Conservation (phyloP, 1,139 yeast genomes). For the Pichia sp. region DNA sequence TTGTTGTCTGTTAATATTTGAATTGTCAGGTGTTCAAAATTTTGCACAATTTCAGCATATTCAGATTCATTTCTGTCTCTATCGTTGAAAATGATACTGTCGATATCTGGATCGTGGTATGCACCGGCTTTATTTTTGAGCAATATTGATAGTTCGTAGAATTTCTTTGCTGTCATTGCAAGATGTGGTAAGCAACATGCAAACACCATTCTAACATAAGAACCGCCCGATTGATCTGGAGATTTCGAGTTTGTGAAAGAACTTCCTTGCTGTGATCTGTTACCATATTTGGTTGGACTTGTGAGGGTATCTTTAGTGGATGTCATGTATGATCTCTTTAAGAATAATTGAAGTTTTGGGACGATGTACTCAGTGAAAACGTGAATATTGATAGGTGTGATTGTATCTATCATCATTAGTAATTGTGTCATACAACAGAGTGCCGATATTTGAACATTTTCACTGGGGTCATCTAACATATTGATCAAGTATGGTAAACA, state of each 20-base stretch:
- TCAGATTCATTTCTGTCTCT: conserved; percentile 32
- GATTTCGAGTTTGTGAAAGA: neutral
- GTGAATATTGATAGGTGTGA: conserved; percentile 73
- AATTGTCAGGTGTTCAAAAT: conserved; percentile 66
- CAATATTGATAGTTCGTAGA: conserved; percentile 64
- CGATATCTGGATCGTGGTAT: conserved; percentile 39
- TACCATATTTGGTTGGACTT: neutral
- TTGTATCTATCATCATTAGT: conserved; percentile 58
- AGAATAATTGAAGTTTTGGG: conserved; percentile 59
- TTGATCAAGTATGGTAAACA: conserved; percentile 75
- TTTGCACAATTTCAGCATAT: conserved; percentile 33
- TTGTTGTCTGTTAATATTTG: conserved; percentile 67
- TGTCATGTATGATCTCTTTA: conserved; percentile 32
- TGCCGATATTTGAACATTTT: conserved; percentile 60
- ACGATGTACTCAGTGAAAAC: conserved; percentile 79
- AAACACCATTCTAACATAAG: conserved; percentile 59
- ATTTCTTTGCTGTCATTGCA: conserved; percentile 60
- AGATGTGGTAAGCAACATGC: conserved; percentile 74
- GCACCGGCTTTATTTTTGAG: conserved; percentile 38
- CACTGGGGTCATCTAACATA: conserved; percentile 51
- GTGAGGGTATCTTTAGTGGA: conserved; percentile 2
- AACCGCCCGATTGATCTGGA: conserved; percentile 4
- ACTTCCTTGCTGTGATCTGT: neutral
- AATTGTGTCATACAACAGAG: conserved; percentile 60
- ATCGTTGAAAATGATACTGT: conserved; percentile 19